Percentiles rank a stretch among this genome's conserved stretches.
phyloP scores from a whole-genome alignment of 306 rosid species.

The Oemleria cerasiformis region DNA sequence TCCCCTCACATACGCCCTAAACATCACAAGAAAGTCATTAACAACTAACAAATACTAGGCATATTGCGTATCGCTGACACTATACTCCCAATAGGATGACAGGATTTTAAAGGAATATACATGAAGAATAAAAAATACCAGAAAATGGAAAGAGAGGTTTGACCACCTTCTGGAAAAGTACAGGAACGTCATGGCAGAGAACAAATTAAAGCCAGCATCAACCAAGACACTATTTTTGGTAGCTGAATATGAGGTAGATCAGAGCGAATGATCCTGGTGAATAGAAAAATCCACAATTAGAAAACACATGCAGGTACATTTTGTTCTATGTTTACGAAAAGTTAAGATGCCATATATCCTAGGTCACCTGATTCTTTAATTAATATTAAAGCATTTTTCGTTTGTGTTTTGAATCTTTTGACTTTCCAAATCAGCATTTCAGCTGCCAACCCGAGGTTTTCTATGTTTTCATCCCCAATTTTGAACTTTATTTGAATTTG shows the following conservation, averaged over 20 bases:
- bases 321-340: neutral
- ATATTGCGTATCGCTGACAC: neutral
- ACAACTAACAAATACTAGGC: neutral
- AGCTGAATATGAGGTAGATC: slow-evolving; percentile 47
- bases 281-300: slow-evolving; percentile 17
- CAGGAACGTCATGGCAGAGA: slow-evolving; percentile 78
- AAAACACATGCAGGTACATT: neutral
- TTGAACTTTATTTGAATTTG: neutral
- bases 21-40: neutral
- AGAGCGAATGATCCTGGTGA: slow-evolving; percentile 58
- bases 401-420: too few relatives aligned
- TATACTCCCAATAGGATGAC: slow-evolving; percentile 11
- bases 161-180: slow-evolving; percentile 82
- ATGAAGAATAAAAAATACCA: neutral
- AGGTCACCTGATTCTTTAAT: neutral
- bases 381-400: neutral
- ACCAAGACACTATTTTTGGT: slow-evolving; percentile 66
- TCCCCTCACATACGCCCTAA: neutral
- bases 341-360: neutral
- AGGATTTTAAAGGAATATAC: slow-evolving; percentile 11
- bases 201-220: slow-evolving; percentile 77
- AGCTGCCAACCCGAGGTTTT: neutral
- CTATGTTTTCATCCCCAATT: neutral
- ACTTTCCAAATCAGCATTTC: neutral
- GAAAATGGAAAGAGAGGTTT: slow-evolving; percentile 6